Conservation (phyloP, 257 asterid species). For the Solanum arcanum region DNA sequence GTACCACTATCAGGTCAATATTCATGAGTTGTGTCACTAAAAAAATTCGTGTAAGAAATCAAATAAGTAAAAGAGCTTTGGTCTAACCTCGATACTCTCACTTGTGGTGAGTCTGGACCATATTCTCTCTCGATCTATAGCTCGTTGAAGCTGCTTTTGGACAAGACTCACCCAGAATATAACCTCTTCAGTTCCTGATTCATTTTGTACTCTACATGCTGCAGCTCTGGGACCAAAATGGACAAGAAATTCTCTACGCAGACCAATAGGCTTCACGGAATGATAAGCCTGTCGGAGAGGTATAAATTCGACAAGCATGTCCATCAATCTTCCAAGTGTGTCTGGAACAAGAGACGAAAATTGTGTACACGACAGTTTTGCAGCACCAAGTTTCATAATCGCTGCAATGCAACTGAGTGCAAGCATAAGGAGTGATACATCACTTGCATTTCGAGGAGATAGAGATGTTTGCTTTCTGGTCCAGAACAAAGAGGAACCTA, state of each 20-base stretch:
- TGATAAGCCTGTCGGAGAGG: conserved; percentile 64
- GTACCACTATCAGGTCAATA: not conserved
- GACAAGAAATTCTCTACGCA: conserved; percentile 77
- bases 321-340: conserved; percentile 81
- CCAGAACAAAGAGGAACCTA: conserved; percentile 32
- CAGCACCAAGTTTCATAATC: conserved; percentile 80
- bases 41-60: not conserved
- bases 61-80: not conserved
- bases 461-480: conserved; percentile 35
- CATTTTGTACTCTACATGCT: conserved; percentile 44
- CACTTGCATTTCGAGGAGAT: conserved; percentile 48
- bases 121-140: conserved; percentile 91
- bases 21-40: not conserved
- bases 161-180: conserved; percentile 81
- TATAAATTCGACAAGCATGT: conserved; percentile 68
- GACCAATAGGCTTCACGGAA: conserved; percentile 65
- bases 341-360: conserved; percentile 70
- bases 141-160: conserved; percentile 77
- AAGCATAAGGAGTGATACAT: conserved; percentile 74
- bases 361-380: conserved; percentile 77
- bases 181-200: conserved; percentile 65
- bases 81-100: conserved; percentile 91
- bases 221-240: conserved; percentile 98
- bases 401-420: conserved; percentile 88
- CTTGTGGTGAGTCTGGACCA: conserved; percentile 94